These are phyloP conservation scores for Agaricales sp. DNA, from an alignment of 1,284 basidiomycete species.

Conservation along the genomic window DNA sequence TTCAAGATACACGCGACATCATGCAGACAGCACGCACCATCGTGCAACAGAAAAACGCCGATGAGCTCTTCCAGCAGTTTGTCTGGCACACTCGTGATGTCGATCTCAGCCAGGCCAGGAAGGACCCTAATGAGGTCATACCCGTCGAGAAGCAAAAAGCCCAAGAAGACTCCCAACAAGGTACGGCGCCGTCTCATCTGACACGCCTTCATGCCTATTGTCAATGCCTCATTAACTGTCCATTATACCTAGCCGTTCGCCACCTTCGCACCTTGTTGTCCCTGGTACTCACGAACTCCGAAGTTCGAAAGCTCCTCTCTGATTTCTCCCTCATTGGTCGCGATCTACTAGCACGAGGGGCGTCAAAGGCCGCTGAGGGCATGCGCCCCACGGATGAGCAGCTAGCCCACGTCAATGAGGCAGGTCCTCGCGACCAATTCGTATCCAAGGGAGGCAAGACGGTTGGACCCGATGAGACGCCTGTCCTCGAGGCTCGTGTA, in stretches of 20 bases:
- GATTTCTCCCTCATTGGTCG: slow-evolving; percentile 81
- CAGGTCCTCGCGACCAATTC: slow-evolving; percentile 56
- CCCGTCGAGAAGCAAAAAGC: slow-evolving; percentile 48
- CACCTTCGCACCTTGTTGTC: slow-evolving; percentile 81
- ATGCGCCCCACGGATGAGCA: slow-evolving; percentile 61
- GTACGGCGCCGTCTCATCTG: slow-evolving; percentile 20
- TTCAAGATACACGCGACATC: slow-evolving; percentile 67
- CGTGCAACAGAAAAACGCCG: slow-evolving; percentile 75
- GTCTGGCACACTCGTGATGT: slow-evolving; percentile 65
- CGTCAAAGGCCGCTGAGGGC: slow-evolving; percentile 63
- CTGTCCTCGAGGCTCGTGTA: slow-evolving; percentile 39
- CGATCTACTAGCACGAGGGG: slow-evolving; percentile 75
- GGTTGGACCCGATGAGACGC: slow-evolving; percentile 32
- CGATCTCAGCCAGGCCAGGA: slow-evolving; percentile 32
- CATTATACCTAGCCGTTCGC: slow-evolving; percentile 50
- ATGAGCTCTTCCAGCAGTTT: slow-evolving; percentile 86
- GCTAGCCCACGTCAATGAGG: slow-evolving; percentile 59
- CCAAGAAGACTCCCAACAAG: slow-evolving; percentile 49
- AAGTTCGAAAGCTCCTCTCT: slow-evolving; percentile 80
- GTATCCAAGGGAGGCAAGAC: slow-evolving; percentile 36
- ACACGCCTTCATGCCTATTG: neutral
- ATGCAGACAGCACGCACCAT: slow-evolving; percentile 62
- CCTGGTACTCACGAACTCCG: slow-evolving; percentile 84
- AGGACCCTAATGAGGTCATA: slow-evolving; percentile 30
- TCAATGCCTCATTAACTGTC: too few relatives aligned